A percentile compares a stretch with the other conserved stretches of the same genome.
phyloP scores from a whole-genome alignment of 768 basidiomycete genomes.

The Leccinum arenicola region DNA sequence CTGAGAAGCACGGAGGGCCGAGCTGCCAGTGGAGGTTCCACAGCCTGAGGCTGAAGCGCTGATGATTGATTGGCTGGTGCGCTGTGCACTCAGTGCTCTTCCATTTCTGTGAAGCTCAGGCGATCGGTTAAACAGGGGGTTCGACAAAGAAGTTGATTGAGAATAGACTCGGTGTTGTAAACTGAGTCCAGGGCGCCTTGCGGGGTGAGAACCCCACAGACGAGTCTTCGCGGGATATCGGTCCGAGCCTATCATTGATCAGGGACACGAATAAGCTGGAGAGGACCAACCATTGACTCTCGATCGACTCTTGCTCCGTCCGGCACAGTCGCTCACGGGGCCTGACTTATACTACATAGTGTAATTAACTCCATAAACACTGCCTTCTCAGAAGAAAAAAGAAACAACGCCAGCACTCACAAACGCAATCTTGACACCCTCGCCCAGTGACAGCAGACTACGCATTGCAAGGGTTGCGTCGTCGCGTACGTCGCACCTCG shows the following conservation, averaged over 20 bases:
- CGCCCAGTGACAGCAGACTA: neutral
- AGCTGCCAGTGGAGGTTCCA: neutral
- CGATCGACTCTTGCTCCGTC: neutral
- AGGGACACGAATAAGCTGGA: neutral
- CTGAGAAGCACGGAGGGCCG: neutral
- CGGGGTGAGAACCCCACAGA: constrained; percentile 7
- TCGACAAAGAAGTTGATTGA: neutral
- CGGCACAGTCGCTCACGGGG: neutral
- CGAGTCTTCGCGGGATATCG: neutral
- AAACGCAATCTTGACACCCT: neutral
- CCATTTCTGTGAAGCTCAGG: neutral
- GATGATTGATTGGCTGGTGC: neutral
- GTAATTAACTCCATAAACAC: neutral
- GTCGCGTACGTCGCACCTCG: neutral
- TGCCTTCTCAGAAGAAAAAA: neutral
- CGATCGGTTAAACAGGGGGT: neutral
- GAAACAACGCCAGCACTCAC: neutral
- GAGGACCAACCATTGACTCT: neutral
- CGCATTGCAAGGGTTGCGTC: neutral
- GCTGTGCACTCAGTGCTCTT: neutral
- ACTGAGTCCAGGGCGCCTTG: neutral
- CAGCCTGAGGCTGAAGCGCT: neutral
- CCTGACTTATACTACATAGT: too few relatives aligned
- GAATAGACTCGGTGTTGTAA: neutral
- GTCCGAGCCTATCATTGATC: neutral